Evolutionary conservation across 129 eudicot species (phyloP), one percentile per base, ranked within the genome.

Genomic region (Chrysanthemum lavandulifolium): DNA sequence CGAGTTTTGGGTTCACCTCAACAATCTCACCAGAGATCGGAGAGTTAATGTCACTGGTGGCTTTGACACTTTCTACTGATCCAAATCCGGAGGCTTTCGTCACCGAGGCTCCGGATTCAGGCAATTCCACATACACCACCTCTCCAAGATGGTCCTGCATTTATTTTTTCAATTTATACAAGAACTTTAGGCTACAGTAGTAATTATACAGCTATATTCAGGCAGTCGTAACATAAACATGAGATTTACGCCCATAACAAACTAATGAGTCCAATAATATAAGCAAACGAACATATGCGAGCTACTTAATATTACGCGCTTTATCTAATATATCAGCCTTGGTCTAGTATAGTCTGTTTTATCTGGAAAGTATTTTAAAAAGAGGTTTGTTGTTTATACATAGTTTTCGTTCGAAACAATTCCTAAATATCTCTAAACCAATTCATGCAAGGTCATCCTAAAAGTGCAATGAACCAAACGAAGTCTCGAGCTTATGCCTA

Each of bases 71-170:
- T 65, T 94, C 97, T 5, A 94, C 97, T 2, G 86, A 84, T 29
- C 94, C 99, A 72, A 90, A 90, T 16, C 93, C 78, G 2, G 43
- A 80, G 27, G 86, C 93, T 79, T 85, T 75, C 50, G 68, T 13
- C 21, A 84, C 96, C 1, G 82, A 50, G 43, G 61, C 80, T 11
- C 96, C 93, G 5, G 62, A 31, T 3, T 90, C 99, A 2, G 99
- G 99, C 81, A 90, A 73, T 54, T 94, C 99, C 65, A 88, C 99
- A 77, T 82, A 94, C 83, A 94, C 97, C 64, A 94, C 89, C 77
- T 94, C 99, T 75, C 99, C 99, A 14, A 94, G 88, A 84, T 94
- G 99, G 82, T 86, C 93, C 96, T 90, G 74, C 33, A 77, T 66
- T 15, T 56, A 51, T 69, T 62, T 51, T 68, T 18, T 43, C 52